A percentile compares a stretch with the other conserved stretches of the same genome.
Conservation (phyloP, 2,329 filamentous ascomycete species). For the Colletotrichum coccodes region DNA sequence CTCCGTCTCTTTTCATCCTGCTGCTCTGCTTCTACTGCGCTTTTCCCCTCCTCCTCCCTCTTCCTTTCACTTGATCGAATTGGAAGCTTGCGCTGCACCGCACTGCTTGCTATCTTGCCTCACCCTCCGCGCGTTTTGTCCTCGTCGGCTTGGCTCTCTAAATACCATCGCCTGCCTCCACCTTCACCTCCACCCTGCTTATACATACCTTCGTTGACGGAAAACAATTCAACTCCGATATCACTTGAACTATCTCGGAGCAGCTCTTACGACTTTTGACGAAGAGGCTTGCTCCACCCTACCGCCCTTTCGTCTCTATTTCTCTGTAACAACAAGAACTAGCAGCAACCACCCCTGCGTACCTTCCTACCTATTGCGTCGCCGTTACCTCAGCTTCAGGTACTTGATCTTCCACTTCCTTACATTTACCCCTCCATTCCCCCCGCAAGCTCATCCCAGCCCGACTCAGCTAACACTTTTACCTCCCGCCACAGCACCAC, state of each 20-base stretch:
- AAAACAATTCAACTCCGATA: neutral
- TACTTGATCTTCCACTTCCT: constrained; percentile 10
- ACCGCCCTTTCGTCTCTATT: neutral
- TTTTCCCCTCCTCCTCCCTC: neutral
- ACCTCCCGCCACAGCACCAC: constrained; percentile 18
- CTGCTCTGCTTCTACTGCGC: neutral
- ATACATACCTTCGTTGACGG: neutral
- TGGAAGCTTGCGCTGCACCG: neutral
- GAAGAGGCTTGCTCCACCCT: neutral
- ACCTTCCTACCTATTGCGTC: constrained; percentile 10
- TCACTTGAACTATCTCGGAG: neutral
- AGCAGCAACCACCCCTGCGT: constrained; percentile 13
- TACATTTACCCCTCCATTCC: constrained; percentile 32
- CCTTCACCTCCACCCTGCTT: neutral
- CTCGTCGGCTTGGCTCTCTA: neutral
- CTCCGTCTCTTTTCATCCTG: constrained; percentile 26
- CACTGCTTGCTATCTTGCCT: neutral
- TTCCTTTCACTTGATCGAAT: neutral
- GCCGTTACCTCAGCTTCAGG: constrained; percentile 4
- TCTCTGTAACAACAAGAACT: neutral
- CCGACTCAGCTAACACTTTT: constrained; percentile 27
- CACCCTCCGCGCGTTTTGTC: neutral
- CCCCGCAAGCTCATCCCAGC: constrained; percentile 33
- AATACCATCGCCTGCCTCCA: neutral
- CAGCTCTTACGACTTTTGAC: neutral